Evolutionary conservation across 805 yeast genomes (phyloP).

Genomic region (Hanseniaspora mollemarum): DNA sequence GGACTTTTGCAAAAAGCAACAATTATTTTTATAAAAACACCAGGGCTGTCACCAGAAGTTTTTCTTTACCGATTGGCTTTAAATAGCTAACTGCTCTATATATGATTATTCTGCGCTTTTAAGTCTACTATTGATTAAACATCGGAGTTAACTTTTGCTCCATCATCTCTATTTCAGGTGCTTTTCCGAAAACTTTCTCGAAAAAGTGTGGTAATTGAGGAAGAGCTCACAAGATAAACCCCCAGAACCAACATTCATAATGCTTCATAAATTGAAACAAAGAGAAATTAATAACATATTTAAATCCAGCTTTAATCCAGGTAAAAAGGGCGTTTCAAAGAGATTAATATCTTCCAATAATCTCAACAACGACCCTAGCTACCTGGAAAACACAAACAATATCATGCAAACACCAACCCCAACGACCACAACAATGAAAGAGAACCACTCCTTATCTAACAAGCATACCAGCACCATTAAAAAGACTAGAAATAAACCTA

Average conservation of each 20-base stretch:
- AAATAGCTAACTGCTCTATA: not conserved
- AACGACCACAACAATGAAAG: not conserved
- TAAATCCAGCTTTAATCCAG: not conserved
- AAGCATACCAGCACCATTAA: not conserved
- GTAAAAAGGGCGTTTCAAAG: not conserved
- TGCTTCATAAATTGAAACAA: not conserved
- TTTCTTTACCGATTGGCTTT: constrained; percentile 8
- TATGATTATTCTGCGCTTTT: not conserved
- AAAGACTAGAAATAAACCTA: not conserved
- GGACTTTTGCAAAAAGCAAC: not conserved
- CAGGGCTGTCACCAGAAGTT: constrained; percentile 3
- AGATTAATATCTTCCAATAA: not conserved
- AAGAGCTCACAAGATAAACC: not conserved
- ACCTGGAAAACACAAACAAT: not conserved
- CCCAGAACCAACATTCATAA: not conserved
- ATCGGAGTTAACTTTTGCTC: not conserved
- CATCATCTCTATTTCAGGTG: not conserved
- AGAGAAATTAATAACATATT: not conserved
- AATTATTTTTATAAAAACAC: not conserved
- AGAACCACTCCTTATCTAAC: not conserved
- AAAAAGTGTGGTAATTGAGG: not conserved
- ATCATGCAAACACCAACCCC: not conserved
- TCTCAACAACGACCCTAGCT: not conserved
- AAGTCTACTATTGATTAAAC: not conserved
- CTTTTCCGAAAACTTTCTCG: not conserved